Evolutionary conservation across 176 grass and related monocot species (phyloP).

Genomic region (Hordeum marinum): DNA sequence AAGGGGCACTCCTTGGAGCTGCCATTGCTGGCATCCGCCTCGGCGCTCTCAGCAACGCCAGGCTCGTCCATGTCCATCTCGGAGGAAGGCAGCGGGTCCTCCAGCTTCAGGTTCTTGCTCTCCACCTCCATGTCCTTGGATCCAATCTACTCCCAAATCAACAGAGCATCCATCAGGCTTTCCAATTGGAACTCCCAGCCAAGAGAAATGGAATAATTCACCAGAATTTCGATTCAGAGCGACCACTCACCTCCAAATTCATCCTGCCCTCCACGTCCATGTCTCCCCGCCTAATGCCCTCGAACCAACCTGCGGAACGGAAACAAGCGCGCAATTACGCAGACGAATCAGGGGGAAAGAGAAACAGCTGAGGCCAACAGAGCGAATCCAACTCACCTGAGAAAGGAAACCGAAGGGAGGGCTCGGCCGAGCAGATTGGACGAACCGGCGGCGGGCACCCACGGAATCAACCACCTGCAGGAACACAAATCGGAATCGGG

Average conservation of each 20-base stretch:
- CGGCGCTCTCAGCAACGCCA: conserved; percentile 11
- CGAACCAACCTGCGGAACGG: conserved; percentile 13
- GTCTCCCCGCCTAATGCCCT: not conserved
- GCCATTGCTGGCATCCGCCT: conserved; percentile 43
- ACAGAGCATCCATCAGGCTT: not conserved
- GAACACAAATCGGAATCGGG: conserved; percentile 19
- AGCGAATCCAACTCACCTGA: conserved; percentile 38
- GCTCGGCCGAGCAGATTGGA: not conserved
- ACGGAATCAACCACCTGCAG: not conserved
- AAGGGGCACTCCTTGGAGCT: conserved; percentile 48
- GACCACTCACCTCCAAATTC: conserved; percentile 18
- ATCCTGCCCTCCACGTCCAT: conserved; percentile 35
- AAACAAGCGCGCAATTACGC: not conserved
- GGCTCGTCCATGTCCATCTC: conserved; percentile 68
- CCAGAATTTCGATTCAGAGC: not conserved
- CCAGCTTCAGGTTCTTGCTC: conserved; percentile 26
- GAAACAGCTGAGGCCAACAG: not conserved
- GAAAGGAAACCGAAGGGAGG: not conserved
- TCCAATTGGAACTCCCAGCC: not conserved
- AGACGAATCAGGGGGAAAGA: not conserved
- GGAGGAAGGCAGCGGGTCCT: conserved; percentile 24
- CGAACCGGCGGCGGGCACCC: not conserved
- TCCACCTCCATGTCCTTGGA: conserved; percentile 49
- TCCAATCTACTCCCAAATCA: conserved; percentile 38
- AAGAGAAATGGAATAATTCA: not conserved